Evolutionary conservation across 2,329 filamentous ascomycete genomes (phyloP).

Genomic region (Diaporthe nobilis): DNA sequence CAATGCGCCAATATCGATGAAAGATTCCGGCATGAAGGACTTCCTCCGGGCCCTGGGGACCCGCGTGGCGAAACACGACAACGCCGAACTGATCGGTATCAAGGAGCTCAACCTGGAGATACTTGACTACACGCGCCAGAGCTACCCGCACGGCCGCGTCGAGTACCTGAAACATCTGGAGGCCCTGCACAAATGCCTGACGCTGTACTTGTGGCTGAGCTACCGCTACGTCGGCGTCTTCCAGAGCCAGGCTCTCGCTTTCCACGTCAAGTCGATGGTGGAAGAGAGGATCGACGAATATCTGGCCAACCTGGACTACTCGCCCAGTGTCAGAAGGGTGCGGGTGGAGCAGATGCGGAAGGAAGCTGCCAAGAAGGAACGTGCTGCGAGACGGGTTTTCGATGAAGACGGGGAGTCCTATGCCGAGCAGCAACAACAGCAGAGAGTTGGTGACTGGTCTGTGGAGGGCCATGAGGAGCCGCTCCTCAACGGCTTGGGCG

Average conservation of each 20-base stretch:
- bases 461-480: constrained; percentile 55
- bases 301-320: constrained; percentile 69
- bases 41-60: constrained; percentile 76
- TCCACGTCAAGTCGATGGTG: constrained; percentile 82
- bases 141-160: constrained; percentile 55
- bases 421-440: constrained; percentile 39
- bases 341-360: constrained; percentile 39
- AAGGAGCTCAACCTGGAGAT: constrained; percentile 78
- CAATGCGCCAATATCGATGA: constrained; percentile 75
- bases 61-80: constrained; percentile 76
- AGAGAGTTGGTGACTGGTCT: constrained; percentile 49
- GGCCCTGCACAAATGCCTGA: constrained; percentile 83
- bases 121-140: constrained; percentile 73
- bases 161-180: constrained; percentile 80
- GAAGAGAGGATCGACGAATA: constrained; percentile 81
- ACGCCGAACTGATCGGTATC: constrained; percentile 80
- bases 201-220: constrained; percentile 92
- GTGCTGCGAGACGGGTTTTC: constrained; percentile 43
- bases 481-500: constrained; percentile 46
- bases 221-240: constrained; percentile 90
- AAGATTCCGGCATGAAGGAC: constrained; percentile 60
- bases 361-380: constrained; percentile 42
- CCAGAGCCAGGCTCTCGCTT: constrained; percentile 79
- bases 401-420: constrained; percentile 41
- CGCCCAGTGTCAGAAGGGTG: constrained; percentile 52